Evolutionary conservation across 2,329 filamentous ascomycete species (phyloP), one percentile per base, ranked within the genome.

Genomic region (Fusarium zealandicum): DNA sequence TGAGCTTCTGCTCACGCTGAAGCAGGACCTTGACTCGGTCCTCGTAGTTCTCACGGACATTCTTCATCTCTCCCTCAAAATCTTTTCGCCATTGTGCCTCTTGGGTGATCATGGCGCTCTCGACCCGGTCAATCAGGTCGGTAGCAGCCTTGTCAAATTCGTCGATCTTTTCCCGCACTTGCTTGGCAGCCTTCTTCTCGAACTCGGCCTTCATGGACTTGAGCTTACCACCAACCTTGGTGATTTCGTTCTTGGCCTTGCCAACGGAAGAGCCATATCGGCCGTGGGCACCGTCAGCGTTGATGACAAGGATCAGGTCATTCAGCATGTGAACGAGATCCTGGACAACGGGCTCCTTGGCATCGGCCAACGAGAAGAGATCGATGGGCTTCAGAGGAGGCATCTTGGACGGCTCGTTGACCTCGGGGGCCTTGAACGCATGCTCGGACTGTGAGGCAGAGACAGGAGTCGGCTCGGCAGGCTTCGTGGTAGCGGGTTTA

Each of bases 261-360:
- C 83, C 79, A 53, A 99, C 87, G 1, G 92, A 88, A 3, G 84
- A 82, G 45, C 85, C 86, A 76, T 95, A 96, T 73, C 89, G 92
- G 64, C 82, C 82, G 59, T 88, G 85, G 51, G 90, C 85, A 57
- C 88, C 85, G 72, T 96, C 93, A 52, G 90, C 90, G 73, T 97
- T 96, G 72, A 97, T 88, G 39, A 96, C 91, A 8, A 90, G 87
- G 70, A 99, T 96, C 67, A 99, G 89, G 74, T 96, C 92, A 77
- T 99, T 99, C 67, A 99, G 83, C 77, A 96, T 93, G 78, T 91
- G 93, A 54, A 96, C 92, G 6, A 99, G 81, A 69, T 98, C 92
- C 75, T 97, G 92, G 17, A 98, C 90, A 30, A 96, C 83, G 22
- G 91, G 90, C 72, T 98, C 93, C 54, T 87, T 85, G 46, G 90